A percentile compares a stretch with the other conserved stretches of the same genome.
phyloP scores from a whole-genome alignment of 352 stramenopile species.

The Plasmopara muralis region DNA sequence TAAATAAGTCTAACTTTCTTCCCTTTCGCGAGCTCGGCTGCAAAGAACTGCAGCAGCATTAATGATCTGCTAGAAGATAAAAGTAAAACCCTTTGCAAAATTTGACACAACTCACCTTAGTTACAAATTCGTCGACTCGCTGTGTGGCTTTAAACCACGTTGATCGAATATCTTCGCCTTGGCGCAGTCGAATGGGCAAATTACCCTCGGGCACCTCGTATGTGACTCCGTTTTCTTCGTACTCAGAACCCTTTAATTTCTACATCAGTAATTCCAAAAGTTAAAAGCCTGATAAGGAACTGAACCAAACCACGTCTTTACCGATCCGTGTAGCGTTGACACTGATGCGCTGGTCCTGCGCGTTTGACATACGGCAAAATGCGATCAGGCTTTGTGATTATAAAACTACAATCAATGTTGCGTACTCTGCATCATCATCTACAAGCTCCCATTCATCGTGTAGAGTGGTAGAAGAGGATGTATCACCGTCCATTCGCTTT shows the following conservation, averaged over 20 bases:
- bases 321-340: conserved; percentile 16
- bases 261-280: conserved; percentile 2
- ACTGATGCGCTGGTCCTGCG: conserved; percentile 40
- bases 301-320: conserved; percentile 1
- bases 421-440: conserved; percentile 59
- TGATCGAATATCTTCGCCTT: conserved; percentile 41
- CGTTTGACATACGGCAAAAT: conserved; percentile 3
- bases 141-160: conserved; percentile 67
- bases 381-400: not conserved
- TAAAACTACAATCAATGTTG: conserved; percentile 8
- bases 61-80: not conserved
- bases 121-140: conserved; percentile 54
- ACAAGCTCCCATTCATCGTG: conserved; percentile 68
- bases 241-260: conserved; percentile 13
- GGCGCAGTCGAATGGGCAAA: conserved; percentile 49
- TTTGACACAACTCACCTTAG: conserved; percentile 14
- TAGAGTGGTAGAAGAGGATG: conserved; percentile 18
- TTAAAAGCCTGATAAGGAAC: not conserved
- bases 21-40: conserved; percentile 34
- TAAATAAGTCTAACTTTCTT: conserved; percentile 76
- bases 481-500: not conserved
- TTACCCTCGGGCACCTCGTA: conserved; percentile 38
- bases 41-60: conserved; percentile 48
- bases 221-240: conserved; percentile 4
- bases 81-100: no score